Evolutionary conservation across 495 filamentous ascomycete species (phyloP).

Genomic region (Talaromyces wortmannii): DNA sequence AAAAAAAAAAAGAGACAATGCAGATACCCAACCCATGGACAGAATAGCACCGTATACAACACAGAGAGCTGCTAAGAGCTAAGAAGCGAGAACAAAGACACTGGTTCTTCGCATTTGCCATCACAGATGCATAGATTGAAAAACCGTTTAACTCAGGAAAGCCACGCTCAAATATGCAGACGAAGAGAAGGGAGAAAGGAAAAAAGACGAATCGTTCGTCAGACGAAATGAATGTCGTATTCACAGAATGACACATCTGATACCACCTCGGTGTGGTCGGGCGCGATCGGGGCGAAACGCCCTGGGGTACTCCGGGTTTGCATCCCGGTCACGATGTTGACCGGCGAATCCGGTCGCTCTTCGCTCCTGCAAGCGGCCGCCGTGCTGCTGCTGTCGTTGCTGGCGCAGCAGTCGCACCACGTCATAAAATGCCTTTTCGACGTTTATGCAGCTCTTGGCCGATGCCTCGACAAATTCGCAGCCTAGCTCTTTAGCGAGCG

Average conservation of each 20-base stretch:
- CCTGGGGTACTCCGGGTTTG: constrained; percentile 35
- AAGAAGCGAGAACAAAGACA: neutral
- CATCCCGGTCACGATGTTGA: constrained; percentile 29
- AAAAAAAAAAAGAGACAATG: no score
- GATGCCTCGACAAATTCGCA: constrained; percentile 98
- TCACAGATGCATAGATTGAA: neutral
- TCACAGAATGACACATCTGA: constrained; percentile 39
- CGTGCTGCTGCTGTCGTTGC: constrained; percentile 58
- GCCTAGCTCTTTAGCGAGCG: constrained; percentile 81
- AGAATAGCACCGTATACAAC: no score
- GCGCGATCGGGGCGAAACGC: constrained; percentile 35
- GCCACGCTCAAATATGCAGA: neutral
- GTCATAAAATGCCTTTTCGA: constrained; percentile 98
- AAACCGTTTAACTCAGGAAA: neutral
- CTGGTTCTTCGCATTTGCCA: neutral
- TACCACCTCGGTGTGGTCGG: constrained; percentile 25
- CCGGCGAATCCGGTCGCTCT: constrained; percentile 30
- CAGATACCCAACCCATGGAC: no score
- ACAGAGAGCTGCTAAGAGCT: neutral
- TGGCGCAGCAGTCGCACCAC: constrained; percentile 84
- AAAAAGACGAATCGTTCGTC: constrained; percentile 16
- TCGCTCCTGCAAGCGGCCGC: constrained; percentile 27
- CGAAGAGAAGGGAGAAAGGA: constrained; percentile 4
- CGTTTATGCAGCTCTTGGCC: constrained; percentile 99
- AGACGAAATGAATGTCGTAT: constrained; percentile 16